phyloP scores from a whole-genome alignment of 345 rosid genomes.

The Brassica cretica region DNA sequence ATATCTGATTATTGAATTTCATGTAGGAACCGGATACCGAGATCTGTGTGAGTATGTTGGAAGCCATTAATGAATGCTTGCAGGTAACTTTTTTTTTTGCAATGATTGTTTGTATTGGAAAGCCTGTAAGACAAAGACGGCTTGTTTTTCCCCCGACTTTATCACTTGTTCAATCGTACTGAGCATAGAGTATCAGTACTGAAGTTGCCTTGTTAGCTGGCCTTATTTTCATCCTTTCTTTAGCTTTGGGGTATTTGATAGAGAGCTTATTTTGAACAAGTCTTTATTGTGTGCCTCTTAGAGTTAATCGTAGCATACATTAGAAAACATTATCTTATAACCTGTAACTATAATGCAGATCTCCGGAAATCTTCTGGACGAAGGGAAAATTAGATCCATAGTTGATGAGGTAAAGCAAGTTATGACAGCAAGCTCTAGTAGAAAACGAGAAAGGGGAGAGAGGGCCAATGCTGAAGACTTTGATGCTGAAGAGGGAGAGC shows the following conservation, averaged over 20 bases:
- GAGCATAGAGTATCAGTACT: not conserved
- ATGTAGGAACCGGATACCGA: slow-evolving; percentile 98
- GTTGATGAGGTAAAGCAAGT: slow-evolving; percentile 93
- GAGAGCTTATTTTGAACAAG: not conserved
- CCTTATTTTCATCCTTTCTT: slow-evolving; percentile 1
- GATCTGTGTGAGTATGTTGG: slow-evolving; percentile 94
- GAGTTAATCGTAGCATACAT: not conserved
- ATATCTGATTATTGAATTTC: slow-evolving; percentile 17
- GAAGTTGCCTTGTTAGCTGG: not conserved
- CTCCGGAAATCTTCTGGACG: slow-evolving; percentile 75
- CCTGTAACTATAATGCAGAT: slow-evolving; percentile 52
- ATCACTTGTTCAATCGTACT: too few species aligned
- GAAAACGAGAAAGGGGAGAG: slow-evolving; percentile 91
- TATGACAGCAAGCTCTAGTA: slow-evolving; percentile 93
- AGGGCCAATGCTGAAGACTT: slow-evolving; percentile 96
- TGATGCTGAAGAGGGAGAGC: slow-evolving; percentile 96
- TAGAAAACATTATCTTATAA: not conserved
- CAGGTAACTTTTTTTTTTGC: slow-evolving; percentile 54
- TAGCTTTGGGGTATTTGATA: not conserved
- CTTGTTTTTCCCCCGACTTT: not conserved
- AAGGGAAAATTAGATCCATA: slow-evolving; percentile 81
- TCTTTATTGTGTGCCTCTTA: not conserved
- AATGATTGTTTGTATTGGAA: not conserved
- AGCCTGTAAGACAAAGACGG: not conserved
- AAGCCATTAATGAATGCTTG: slow-evolving; percentile 93